A percentile compares a stretch with the other conserved stretches of the same genome.
phyloP scores from a whole-genome alignment of 2,329 filamentous ascomycete genomes.

The Ophidiomyces ophidiicola region DNA sequence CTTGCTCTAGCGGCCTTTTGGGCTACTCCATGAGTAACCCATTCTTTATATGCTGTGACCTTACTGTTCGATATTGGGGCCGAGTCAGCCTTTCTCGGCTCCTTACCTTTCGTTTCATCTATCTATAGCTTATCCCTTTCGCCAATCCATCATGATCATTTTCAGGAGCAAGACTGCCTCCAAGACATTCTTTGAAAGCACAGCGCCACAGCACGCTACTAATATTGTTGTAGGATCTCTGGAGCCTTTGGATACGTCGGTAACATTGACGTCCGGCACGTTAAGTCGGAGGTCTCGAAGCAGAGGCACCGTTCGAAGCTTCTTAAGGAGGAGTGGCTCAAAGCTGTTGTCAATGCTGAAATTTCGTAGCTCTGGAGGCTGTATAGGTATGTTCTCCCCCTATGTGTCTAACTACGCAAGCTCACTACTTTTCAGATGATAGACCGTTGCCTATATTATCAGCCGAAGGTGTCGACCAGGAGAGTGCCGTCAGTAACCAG shows the following conservation, averaged over 20 bases:
- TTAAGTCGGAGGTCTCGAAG: constrained; percentile 7
- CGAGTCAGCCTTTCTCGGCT: neutral
- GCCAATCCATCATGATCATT: constrained; percentile 17
- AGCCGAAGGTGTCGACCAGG: too few relatives aligned
- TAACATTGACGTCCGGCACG: constrained; percentile 21
- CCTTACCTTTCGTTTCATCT: constrained; percentile 6
- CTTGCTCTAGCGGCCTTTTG: neutral
- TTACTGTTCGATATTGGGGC: constrained; percentile 1
- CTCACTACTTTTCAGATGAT: constrained; percentile 5
- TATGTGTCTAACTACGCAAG: neutral
- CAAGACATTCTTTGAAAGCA: constrained; percentile 20
- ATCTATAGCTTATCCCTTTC: constrained; percentile 8
- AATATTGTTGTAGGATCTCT: constrained; percentile 13
- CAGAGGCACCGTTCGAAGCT: constrained; percentile 22
- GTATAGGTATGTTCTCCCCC: constrained; percentile 12
- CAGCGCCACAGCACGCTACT: constrained; percentile 17
- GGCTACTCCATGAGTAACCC: neutral
- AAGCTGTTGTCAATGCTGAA: constrained; percentile 29
- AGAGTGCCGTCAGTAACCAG: too few relatives aligned
- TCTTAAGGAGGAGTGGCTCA: constrained; percentile 27
- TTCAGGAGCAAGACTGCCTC: constrained; percentile 17
- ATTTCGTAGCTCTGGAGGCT: constrained; percentile 20
- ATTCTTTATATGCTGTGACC: neutral
- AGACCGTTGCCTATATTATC: too few relatives aligned
- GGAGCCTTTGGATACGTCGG: constrained; percentile 16